A percentile compares a stretch with the other conserved stretches of the same genome.
Evolutionary conservation across 495 filamentous ascomycete genomes (phyloP).

Genomic region (Mytilinidion resinicola): DNA sequence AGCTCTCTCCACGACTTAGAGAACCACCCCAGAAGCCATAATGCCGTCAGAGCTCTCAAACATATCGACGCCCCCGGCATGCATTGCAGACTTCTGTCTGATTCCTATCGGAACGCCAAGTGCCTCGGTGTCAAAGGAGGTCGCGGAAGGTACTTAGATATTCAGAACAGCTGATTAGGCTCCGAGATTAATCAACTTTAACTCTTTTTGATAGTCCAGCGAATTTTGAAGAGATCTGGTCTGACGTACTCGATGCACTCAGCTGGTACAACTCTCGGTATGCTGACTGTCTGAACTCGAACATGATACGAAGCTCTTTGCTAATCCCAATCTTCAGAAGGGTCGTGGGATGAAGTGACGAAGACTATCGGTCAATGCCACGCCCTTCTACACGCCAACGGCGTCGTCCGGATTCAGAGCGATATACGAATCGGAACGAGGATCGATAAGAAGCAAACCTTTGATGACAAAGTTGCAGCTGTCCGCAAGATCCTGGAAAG

Average conservation of each 20-base stretch:
- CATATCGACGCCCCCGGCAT: constrained; percentile 34
- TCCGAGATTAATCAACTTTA: no score
- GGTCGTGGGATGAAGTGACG: constrained; percentile 86
- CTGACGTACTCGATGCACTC: constrained; percentile 84
- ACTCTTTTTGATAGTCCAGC: constrained; percentile 52
- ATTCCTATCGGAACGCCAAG: constrained; percentile 65
- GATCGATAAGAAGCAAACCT: constrained; percentile 62
- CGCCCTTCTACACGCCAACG: constrained; percentile 70
- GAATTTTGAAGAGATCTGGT: constrained; percentile 71
- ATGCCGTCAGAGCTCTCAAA: constrained; percentile 4
- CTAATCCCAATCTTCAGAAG: constrained; percentile 51
- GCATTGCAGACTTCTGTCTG: constrained; percentile 39
- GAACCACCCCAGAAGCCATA: no score
- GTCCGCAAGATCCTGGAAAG: constrained; percentile 52
- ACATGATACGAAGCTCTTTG: not conserved
- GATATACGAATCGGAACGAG: constrained; percentile 83
- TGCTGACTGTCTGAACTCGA: constrained; percentile 25
- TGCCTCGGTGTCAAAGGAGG: constrained; percentile 76
- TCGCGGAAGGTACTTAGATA: constrained; percentile 52
- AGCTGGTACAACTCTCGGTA: constrained; percentile 86
- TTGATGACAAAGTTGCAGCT: constrained; percentile 60
- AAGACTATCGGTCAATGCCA: constrained; percentile 84
- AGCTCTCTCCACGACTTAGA: no score
- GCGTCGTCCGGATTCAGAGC: constrained; percentile 76
- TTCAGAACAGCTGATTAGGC: no score